Base-by-base conservation (phyloP, 2,329 filamentous ascomycete genomes). In the Berkeleyomyces rouxiae region DNA sequence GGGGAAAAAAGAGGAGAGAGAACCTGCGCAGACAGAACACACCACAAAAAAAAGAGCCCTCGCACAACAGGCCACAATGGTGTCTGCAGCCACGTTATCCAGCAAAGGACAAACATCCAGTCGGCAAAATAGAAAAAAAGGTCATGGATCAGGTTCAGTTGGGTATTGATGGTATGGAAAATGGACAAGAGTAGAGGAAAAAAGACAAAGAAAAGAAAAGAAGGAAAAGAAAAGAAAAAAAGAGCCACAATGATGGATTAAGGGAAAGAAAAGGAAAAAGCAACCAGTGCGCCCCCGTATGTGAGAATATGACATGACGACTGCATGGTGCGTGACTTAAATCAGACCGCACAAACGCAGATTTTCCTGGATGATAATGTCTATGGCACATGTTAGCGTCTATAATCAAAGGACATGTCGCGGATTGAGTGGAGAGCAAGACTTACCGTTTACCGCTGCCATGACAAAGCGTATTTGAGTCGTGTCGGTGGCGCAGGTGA, bases 301-400 rank as follows among this genome's bases (percentile, higher is more conserved):
- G 62, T 61, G 58, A 42, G 67, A 70, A 68, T 67, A 66, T 68
- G 63, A 68, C 66, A 66, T 68, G 63, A 64, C 53, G 44, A 58
- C 61, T 58, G 68, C 70, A 70, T 70, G 67, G 70, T 70, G 71
- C 70, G 69, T 67, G 70, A 69, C 70, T 86, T 87, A 96, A 82
- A 97, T 96, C 74, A 97, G 80, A 82, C 92, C 92, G 76, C 91
- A 96, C 75, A 95, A 82, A 75, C 93, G 87, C 67, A 99, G 84
- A 78, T 99, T 99, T 78, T 97, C 93, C 79, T 99, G 93, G 75
- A 99, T 99, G 78, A 99, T 99, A 75, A 99, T 99, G 78, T 99
- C 93, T 96, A 68, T 1, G 59, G 33, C 1, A 2, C 51, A 6
- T 4, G 85, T 78, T 65, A 61, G 63, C 11, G 39, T 16, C 40